Evolutionary conservation across 129 eudicot genomes (phyloP), one percentile per base, ranked within the genome.

Genomic region (Gnaphalium uliginosum): DNA sequence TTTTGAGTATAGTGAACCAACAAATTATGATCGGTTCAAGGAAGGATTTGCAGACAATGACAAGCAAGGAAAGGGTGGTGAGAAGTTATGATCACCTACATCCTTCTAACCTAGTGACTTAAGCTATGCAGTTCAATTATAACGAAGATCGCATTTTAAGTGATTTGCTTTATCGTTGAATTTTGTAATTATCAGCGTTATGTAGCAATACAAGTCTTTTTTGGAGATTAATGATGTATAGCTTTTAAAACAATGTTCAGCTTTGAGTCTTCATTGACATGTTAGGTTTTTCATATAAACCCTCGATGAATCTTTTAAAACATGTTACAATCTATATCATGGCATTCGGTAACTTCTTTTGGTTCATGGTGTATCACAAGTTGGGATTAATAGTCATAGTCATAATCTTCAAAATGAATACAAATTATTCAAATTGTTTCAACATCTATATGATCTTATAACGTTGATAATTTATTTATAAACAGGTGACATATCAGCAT

Each of bases 11-110:
- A 72, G 77, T 39, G 96, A 92, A 72, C 90, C 89, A 4, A 82
- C 96, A 33, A 92, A 92, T 69, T 92, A 92, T 69, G 98, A 92
- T 33, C 74, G 85, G 81, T 92, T 87, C 81, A 92, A 73, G 84
- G 74, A 82, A 75, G 96, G 97, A 54, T 85, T 89, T 75, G 77
- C 23, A 51, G 64, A 37, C 17, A 77, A 79, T 48, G 60, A 75
- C 22, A 1, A 8, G 66, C 24, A 66, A 59, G 71, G 69, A 63
- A 21, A 79, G 24, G 72, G 9, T 71, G 14, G 79, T 69, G 43
- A 77, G 82, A 81, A 87, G 73, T 72, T 88, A 81, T 25, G 86
- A 78, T 17, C 67, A 82, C 23, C 10, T 73, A 19, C 15, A 64
- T 77, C 29, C 81, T 71, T 26, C 86, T 89, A 35, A 79, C 85